A percentile compares a stretch with the other conserved stretches of the same genome.
Evolutionary conservation across 495 filamentous ascomycete genomes (phyloP).

Genomic region (Aspergillus carlsbadensis): DNA sequence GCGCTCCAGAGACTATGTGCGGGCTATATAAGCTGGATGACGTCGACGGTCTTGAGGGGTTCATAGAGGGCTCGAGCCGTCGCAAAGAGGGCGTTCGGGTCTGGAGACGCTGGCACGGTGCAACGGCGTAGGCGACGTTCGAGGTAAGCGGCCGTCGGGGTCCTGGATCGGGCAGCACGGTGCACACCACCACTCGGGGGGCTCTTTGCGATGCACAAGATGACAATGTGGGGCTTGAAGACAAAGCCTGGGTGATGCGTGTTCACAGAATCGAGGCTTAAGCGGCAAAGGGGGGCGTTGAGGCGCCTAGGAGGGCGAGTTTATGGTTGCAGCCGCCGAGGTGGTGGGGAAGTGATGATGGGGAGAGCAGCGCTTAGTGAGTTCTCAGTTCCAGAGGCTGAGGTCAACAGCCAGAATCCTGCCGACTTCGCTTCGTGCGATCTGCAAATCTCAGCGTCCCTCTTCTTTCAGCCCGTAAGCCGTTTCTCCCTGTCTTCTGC

Average conservation of each 20-base stretch:
- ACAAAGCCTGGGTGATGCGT: background rate
- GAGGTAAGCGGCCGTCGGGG: slow-evolving; percentile 15
- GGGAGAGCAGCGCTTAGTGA: slow-evolving; percentile 4
- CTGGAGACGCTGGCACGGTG: slow-evolving; percentile 13
- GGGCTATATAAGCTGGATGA: slow-evolving; percentile 32
- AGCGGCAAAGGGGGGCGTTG: background rate
- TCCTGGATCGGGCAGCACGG: background rate
- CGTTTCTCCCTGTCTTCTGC: too few species aligned
- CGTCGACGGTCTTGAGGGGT: slow-evolving; percentile 23
- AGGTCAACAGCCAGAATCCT: background rate
- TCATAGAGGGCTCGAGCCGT: slow-evolving; percentile 30
- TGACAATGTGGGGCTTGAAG: slow-evolving; percentile 2
- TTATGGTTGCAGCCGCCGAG: slow-evolving; percentile 18
- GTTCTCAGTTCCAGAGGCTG: background rate
- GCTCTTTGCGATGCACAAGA: background rate
- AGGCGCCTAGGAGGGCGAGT: slow-evolving; percentile 4
- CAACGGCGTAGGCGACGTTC: slow-evolving; percentile 10
- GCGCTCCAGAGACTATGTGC: slow-evolving; percentile 31
- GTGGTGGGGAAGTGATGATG: slow-evolving; percentile 20
- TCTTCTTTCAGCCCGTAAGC: background rate
- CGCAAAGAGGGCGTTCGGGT: slow-evolving; percentile 7
- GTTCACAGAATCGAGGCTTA: background rate
- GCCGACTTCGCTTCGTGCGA: slow-evolving; percentile 5
- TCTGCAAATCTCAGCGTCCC: slow-evolving; percentile 1
- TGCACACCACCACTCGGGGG: background rate